Base-by-base conservation (phyloP, 2,329 filamentous ascomycete genomes). In the Blastomyces gilchristii region DNA sequence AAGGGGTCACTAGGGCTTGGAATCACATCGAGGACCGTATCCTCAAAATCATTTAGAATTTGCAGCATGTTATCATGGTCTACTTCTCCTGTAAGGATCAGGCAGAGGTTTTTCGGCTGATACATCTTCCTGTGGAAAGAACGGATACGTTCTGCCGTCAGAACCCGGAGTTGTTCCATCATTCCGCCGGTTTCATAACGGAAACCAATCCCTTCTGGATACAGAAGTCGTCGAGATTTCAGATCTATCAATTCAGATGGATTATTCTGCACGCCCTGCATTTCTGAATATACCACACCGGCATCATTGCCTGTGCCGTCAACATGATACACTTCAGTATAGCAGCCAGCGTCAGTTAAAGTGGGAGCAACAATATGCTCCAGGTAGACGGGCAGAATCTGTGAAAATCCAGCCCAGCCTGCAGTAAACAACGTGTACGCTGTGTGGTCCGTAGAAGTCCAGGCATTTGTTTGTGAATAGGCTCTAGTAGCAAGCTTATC, bases 161-260 rank as follows among this genome's bases (percentile, higher is more conserved):
- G 79, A 2, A 91, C 86, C 52, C 94, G 87, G 59, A 99, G 81
- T 43, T 91, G 88, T 69, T 96, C 90, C 79, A 95, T 95, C 87
- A 97, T 91, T 16, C 94, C 94, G 14, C 94, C 94, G n/a, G 94
- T 99, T 77, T 99, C 94, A 69, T 97, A 97, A 64, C 93, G 87
- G 73, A 97, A 99, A 2, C 94, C 94, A 62, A 95, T 86, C 57
- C 90, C 88, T 73, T 94, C 86, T 0, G 92, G 92, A 69, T 97
- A 99, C 45, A 96, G 80, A 54, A 94, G 79, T 2, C 90, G 85
- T 50, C 90, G 87, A 61, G 90, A 87, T 67, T 85, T 84, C 63
- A 97, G 81, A 67, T 96, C 90, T 84, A 97, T 96, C 64, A 97
- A 84, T 73, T 96, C 91, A 8, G 82, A 81, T 67, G 89, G 87